phyloP scores from a whole-genome alignment of 78 protist species.

The Bigelowiella natans region DNA sequence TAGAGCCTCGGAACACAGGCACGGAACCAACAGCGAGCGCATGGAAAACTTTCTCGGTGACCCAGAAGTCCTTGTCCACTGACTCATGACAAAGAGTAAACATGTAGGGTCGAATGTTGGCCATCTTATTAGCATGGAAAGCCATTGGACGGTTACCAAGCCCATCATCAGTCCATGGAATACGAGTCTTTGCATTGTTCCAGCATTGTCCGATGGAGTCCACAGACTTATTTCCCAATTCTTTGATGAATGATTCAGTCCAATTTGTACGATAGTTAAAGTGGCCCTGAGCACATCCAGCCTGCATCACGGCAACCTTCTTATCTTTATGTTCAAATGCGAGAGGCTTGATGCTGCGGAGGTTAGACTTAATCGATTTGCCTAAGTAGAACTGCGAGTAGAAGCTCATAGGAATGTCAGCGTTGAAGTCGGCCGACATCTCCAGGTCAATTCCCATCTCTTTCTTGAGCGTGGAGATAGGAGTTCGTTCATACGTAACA shows the following conservation, averaged over 20 bases:
- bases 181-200: neutral
- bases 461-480: neutral
- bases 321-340: neutral
- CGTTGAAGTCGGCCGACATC: neutral
- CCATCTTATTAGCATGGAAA: neutral
- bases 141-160: neutral
- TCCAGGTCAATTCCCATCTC: neutral
- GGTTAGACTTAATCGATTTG: too few species aligned
- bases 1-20: neutral
- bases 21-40: neutral
- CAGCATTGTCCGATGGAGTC: neutral
- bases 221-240: too few species aligned
- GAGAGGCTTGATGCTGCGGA: neutral
- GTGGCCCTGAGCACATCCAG: neutral
- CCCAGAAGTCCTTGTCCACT: neutral
- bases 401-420: neutral
- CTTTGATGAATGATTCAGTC: too few species aligned
- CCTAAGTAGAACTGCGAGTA: neutral
- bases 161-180: neutral
- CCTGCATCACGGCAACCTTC: neutral
- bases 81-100: neutral
- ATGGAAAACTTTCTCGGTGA: neutral
- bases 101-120: neutral
- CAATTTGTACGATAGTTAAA: neutral
- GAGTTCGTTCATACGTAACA: neutral